Evolutionary conservation across 2,329 filamentous ascomycete species (phyloP), one percentile per base, ranked within the genome.

Genomic region (Colletotrichum plurivorum): DNA sequence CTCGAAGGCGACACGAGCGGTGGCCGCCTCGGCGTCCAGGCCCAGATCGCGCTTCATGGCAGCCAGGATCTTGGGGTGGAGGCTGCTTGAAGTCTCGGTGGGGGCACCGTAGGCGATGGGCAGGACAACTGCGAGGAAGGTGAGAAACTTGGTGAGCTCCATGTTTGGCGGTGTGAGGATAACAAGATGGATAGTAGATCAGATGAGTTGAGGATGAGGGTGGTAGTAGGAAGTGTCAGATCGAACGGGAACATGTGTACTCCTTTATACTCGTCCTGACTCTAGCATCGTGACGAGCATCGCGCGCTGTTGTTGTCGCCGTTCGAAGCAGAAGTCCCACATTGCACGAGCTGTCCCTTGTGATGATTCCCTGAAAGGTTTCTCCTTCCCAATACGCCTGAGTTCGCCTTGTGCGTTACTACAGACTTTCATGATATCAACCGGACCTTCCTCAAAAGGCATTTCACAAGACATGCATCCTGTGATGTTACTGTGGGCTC

Each of bases 21-120:
- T 77, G 31, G 80, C 80, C 73, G 80, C 76, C 71, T 77, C 76
- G 57, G 79, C 75, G 61, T 81, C 76, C 20, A 82, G 77, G 15
- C 80, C 80, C 59, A 82, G 72, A 75, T 82, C 80, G 71, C 80
- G 80, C 79, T 82, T 82, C 80, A 82, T 82, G 73, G 80, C 80
- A 70, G 77, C 79, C 58, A 82, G 75, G 71, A 82, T 79, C 74
- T 79, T 72, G 60, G 80, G 80, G 75, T 82, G 79, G n/a, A 82
- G 78, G 71, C 68, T 76, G 72, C 67, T 76, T 49, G 78, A 73
- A 49, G 78, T 67, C 57, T 77, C 73, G 25, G 79, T 76, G 63
- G 80, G 80, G 63, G 79, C 80, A 75, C 80, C 80, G 70, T 82
- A 81, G 73, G 74, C 79, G 69, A 81, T 71, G 72, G 80, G 80